These are phyloP conservation scores for Leccinum fuscescens DNA, from an alignment of 1,284 basidiomycete genomes.

Conservation along the genomic window DNA sequence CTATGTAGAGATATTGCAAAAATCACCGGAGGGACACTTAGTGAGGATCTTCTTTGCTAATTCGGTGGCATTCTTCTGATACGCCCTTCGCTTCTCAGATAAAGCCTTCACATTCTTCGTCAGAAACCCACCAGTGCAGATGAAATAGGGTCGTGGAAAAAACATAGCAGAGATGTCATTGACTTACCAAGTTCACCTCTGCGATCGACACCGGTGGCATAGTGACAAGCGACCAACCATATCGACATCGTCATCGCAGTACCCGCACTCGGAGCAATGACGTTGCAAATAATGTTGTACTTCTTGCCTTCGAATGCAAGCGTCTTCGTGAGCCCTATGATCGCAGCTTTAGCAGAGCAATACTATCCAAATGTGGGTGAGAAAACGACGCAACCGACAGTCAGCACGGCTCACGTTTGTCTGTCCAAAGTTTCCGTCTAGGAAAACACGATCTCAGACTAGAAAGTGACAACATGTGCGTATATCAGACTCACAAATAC, in stretches of 20 bases:
- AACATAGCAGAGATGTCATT: not conserved
- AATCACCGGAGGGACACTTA: not conserved
- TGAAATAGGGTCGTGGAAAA: not conserved
- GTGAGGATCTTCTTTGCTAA: too few species aligned
- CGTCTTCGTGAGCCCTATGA: constrained; percentile 87
- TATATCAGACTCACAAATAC: constrained; percentile 67
- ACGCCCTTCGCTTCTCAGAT: not conserved
- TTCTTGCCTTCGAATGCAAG: constrained; percentile 92
- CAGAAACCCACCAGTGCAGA: not conserved
- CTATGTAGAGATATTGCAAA: not conserved
- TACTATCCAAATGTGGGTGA: constrained; percentile 49
- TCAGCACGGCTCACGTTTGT: constrained; percentile 56
- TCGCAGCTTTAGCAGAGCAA: constrained; percentile 90
- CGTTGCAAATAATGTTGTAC: constrained; percentile 88
- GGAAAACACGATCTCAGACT: constrained; percentile 5
- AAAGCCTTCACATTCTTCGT: not conserved
- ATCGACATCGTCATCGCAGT: constrained; percentile 89
- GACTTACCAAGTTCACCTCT: not conserved
- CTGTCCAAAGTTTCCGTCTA: constrained; percentile 94
- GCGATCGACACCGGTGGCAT: not conserved
- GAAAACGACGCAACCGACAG: not conserved
- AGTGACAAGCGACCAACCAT: constrained; percentile 43
- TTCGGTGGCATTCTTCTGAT: not conserved
- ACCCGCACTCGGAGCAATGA: constrained; percentile 87
- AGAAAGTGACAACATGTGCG: not conserved